Conservation (phyloP, 2,329 filamentous ascomycete species). For the Didymella glomerata region DNA sequence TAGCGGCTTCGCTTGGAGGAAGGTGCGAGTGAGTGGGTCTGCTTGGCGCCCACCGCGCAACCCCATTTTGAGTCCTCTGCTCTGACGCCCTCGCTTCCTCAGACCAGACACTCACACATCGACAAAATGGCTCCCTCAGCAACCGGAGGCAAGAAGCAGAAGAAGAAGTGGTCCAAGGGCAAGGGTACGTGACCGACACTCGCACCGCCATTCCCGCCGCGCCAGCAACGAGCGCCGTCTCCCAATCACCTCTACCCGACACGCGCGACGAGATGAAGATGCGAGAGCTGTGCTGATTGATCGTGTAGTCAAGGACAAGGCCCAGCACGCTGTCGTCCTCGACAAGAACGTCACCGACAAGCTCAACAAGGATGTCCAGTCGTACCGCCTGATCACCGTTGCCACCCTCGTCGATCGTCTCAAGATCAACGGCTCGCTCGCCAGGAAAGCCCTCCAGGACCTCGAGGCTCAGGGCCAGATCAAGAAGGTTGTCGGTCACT, state of each 20-base stretch:
- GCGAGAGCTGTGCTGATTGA: conserved; percentile 34
- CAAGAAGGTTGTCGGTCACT: conserved; percentile 96
- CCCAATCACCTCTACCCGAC: background rate
- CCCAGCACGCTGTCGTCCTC: conserved; percentile 98
- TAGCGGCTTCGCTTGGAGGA: conserved; percentile 16
- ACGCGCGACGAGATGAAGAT: background rate
- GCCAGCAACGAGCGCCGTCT: conserved; percentile 1
- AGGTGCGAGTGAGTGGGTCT: background rate
- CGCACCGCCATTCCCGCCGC: conserved; percentile 1
- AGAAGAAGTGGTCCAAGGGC: conserved; percentile 80
- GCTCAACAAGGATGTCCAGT: conserved; percentile 99
- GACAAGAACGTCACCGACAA: conserved; percentile 98
- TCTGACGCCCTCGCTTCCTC: conserved; percentile 8
- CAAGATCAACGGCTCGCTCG: conserved; percentile 99
- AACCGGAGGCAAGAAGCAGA: conserved; percentile 79
- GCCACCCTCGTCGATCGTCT: conserved; percentile 98
- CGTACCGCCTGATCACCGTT: conserved; percentile 98
- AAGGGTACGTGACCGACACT: conserved; percentile 58
- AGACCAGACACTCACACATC: conserved; percentile 21
- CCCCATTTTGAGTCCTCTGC: conserved; percentile 9
- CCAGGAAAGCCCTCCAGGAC: conserved; percentile 86
- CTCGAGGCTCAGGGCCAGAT: conserved; percentile 98
- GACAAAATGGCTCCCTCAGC: conserved; percentile 57
- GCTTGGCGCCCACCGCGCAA: conserved; percentile 12
- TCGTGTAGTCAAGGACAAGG: conserved; percentile 98